Evolutionary conservation across 2,329 filamentous ascomycete genomes (phyloP).

Genomic region (Grosmannia huntii): DNA sequence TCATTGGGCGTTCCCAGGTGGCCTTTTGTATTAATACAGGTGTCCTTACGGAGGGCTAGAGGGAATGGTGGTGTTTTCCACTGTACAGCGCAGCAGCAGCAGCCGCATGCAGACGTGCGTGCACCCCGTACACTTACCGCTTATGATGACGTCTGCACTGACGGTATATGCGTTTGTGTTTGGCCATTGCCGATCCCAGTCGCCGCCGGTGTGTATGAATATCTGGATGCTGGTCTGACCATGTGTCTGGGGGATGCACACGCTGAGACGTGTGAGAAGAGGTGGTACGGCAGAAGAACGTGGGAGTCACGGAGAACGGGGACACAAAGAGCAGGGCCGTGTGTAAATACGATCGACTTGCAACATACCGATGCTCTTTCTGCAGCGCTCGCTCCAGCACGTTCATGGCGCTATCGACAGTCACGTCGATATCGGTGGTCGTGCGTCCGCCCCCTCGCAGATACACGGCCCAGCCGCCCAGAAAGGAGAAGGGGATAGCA

Average conservation of each 20-base stretch:
- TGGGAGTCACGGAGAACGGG: neutral
- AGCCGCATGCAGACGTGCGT: neutral
- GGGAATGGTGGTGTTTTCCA: too few relatives aligned
- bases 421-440: slow-evolving; percentile 9
- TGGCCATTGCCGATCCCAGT: slow-evolving; percentile 4
- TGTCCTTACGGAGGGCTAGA: neutral
- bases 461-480: slow-evolving; percentile 11
- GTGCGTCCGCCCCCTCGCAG: slow-evolving; percentile 6
- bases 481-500: slow-evolving; percentile 7
- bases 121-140: slow-evolving; percentile 1
- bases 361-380: slow-evolving; percentile 3
- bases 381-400: slow-evolving; percentile 3
- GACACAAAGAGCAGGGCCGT: neutral
- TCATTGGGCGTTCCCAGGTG: slow-evolving; percentile 7
- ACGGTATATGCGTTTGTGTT: slow-evolving; percentile 1
- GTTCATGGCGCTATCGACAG: slow-evolving; percentile 5
- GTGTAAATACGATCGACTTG: neutral
- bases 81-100: neutral
- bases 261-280: neutral
- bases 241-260: slow-evolving; percentile 8
- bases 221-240: slow-evolving; percentile 8
- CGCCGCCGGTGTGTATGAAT: slow-evolving; percentile 9
- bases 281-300: neutral
- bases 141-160: slow-evolving; percentile 9
- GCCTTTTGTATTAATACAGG: neutral